Base-by-base conservation (phyloP, 257 asterid genomes). In the Anisodus acutangulus region DNA sequence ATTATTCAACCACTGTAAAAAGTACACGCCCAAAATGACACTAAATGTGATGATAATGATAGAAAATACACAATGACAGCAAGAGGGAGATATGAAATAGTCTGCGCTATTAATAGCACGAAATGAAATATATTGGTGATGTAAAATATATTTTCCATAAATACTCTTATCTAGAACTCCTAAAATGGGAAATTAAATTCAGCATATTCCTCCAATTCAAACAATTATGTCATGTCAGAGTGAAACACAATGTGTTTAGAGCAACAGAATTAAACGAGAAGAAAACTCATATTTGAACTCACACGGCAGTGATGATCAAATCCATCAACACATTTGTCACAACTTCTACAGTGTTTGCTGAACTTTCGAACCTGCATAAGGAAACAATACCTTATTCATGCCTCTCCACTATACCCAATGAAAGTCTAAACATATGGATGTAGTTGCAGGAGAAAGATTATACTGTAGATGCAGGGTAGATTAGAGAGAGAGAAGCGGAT, bases 301-400 rank as follows among this genome's bases (percentile, higher is more conserved):
- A 96, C 99, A 90, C 99, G 96, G 83, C 99, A 96, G 88, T 96
- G 99, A 90, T 96, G 99, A 92, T 96, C 99, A 79, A 96, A 96
- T 84, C 98, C 99, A 37, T 96, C 99, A 70, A 96, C 99, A 91
- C 99, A 96, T 90, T 96, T 96, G 89, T 96, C 98, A 88, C 99
- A 96, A 89, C 99, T 96, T 89, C 98, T 88, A 93, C 99, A 96
- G 59, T 96, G 99, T 88, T 96, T 96, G 88, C 99, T 96, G 89
- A 91, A 91, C 88, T 93, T 94, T 45, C 92, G 93, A 87, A 96
- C 99, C 99, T 96, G 72, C 82, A 86, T 83, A 88, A 81, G 82
- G 45, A 41, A 78, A 82, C 81, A 53, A 63, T 55, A 16, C 35
- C 70, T 15, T 53, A 15, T 78, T 31, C 47, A 78, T 37, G 60